These are phyloP conservation scores for Tilletia caries DNA, from an alignment of 1,284 basidiomycete species.

Conservation along the genomic window DNA sequence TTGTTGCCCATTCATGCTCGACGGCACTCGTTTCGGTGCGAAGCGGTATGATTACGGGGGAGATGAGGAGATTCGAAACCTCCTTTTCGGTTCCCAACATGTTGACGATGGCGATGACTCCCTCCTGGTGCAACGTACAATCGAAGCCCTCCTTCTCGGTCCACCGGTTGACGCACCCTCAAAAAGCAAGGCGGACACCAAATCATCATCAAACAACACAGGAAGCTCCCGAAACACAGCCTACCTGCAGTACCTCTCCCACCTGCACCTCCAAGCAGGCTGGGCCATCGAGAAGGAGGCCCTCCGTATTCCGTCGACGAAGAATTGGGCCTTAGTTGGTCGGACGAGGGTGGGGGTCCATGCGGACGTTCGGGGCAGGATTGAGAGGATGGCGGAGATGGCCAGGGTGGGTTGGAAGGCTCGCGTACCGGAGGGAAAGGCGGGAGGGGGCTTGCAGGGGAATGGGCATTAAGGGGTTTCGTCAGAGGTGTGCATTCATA, in stretches of 20 bases:
- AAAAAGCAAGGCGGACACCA: constrained; percentile 59
- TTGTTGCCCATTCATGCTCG: constrained; percentile 66
- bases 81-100: constrained; percentile 55
- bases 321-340: constrained; percentile 88
- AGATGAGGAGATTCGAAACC: constrained; percentile 18
- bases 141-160: constrained; percentile 31
- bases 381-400: constrained; percentile 56
- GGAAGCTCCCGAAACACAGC: constrained; percentile 52
- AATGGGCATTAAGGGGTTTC: background rate
- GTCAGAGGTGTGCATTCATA: too few relatives aligned
- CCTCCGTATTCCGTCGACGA: constrained; percentile 82
- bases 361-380: constrained; percentile 33
- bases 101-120: constrained; percentile 23
- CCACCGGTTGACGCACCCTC: constrained; percentile 16
- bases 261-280: constrained; percentile 62
- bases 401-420: constrained; percentile 60
- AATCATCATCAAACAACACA: constrained; percentile 72
- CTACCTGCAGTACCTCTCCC: constrained; percentile 51
- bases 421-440: constrained; percentile 67
- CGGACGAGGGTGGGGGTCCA: constrained; percentile 43
- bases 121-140: constrained; percentile 20
- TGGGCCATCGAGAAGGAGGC: constrained; percentile 83
- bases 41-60: constrained; percentile 8
- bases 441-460: constrained; percentile 62
- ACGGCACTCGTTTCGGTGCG: constrained; percentile 36